Conservation (phyloP, 2,329 filamentous ascomycete species). For the Fusarium circinatum region DNA sequence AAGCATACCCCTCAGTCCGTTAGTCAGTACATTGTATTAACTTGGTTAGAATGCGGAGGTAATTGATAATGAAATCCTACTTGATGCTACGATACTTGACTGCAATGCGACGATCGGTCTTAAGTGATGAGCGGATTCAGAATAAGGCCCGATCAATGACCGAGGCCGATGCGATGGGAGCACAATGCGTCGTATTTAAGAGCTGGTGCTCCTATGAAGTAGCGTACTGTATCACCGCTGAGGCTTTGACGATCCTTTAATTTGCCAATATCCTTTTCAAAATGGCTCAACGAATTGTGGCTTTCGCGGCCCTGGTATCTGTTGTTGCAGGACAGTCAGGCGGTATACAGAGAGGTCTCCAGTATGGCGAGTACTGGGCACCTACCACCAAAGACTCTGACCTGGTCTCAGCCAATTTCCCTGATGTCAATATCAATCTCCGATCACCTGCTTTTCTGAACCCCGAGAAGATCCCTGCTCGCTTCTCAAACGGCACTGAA, state of each 20-base stretch:
- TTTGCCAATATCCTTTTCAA: too few species aligned
- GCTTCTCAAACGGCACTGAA: constrained; percentile 3
- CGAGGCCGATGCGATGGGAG: rapidly evolving
- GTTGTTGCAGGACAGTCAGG: neutral
- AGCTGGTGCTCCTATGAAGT: rapidly evolving
- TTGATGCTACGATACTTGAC: neutral
- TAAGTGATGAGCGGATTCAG: neutral
- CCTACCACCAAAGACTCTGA: constrained; percentile 1
- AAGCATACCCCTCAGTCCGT: constrained; percentile 23
- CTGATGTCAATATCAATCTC: constrained; percentile 10
- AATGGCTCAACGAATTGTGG: neutral
- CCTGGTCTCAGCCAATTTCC: constrained; percentile 12
- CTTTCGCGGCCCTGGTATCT: neutral
- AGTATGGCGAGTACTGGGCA: constrained; percentile 23
- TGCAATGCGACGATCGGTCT: neutral
- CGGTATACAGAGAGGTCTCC: constrained; percentile 1
- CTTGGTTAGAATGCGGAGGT: neutral
- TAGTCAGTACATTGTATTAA: rapidly evolving
- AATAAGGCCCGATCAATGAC: neutral
- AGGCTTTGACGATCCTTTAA: too few species aligned
- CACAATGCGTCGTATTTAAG: neutral
- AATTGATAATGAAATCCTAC: neutral
- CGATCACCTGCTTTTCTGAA: constrained; percentile 9
- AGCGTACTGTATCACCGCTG: too few species aligned
- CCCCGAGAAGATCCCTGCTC: neutral